These are phyloP conservation scores for Zygosaccharomyces bisporus DNA, from an alignment of 805 yeast species.

Conservation along the genomic window DNA sequence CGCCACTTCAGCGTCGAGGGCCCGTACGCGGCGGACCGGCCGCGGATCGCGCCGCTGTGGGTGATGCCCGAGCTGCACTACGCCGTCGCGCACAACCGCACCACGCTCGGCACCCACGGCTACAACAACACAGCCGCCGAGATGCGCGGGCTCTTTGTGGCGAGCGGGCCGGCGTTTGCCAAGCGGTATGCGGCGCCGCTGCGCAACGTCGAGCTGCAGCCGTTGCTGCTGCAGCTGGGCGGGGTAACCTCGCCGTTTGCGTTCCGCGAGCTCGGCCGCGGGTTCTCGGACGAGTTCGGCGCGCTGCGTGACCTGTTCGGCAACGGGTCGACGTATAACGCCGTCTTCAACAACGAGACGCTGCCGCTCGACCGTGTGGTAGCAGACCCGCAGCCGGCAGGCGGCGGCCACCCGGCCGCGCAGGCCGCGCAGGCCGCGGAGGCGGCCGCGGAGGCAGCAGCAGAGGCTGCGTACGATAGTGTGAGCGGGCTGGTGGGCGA, in stretches of 20 bases:
- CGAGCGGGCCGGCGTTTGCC: constrained; percentile 73
- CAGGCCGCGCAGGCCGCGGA: no score
- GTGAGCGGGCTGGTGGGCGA: constrained; percentile 1
- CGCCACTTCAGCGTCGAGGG: not conserved
- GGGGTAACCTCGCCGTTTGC: constrained; percentile 1
- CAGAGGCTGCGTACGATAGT: constrained; percentile 1
- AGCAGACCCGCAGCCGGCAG: constrained; percentile 5
- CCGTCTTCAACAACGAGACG: constrained; percentile 18
- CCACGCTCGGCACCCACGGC: constrained; percentile 70
- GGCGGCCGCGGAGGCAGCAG: no score
- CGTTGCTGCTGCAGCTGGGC: not conserved
- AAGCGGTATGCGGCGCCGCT: constrained; percentile 50
- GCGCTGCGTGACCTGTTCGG: constrained; percentile 63
- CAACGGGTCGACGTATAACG: constrained; percentile 18
- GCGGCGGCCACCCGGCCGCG: not conserved
- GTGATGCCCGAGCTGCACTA: constrained; percentile 80
- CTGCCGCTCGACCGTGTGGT: constrained; percentile 6
- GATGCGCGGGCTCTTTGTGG: constrained; percentile 81
- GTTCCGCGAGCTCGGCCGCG: not conserved
- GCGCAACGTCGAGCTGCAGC: constrained; percentile 55
- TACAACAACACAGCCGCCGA: constrained; percentile 70
- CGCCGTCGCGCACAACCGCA: constrained; percentile 11
- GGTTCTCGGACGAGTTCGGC: constrained; percentile 42
- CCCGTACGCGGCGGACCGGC: not conserved
- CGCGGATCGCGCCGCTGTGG: constrained; percentile 73